These are phyloP conservation scores for Balamuthia mandrillaris DNA, from an alignment of 208 protist genomes.

Conservation along the genomic window DNA sequence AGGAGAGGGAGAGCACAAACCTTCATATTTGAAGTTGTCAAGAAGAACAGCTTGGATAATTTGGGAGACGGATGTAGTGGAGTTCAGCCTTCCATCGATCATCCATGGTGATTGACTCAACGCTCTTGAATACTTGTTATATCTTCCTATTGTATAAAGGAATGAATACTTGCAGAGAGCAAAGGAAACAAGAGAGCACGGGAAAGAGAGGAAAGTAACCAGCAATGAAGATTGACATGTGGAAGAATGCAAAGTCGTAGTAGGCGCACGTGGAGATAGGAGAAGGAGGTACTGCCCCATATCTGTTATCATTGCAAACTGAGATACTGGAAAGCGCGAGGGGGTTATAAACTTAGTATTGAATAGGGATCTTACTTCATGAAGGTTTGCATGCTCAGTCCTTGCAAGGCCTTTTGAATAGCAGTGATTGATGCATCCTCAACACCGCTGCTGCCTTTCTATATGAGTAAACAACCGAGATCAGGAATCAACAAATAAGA, in stretches of 20 bases:
- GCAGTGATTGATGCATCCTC: not conserved
- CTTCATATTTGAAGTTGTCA: no score
- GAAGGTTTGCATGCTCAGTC: not conserved
- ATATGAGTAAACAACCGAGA: no score
- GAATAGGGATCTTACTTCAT: not conserved
- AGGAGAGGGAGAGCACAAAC: no score
- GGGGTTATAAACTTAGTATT: not conserved
- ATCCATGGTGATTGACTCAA: constrained; percentile 29
- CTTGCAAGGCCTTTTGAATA: not conserved
- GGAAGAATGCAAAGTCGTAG: not conserved
- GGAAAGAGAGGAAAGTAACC: not conserved
- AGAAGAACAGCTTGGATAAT: no score
- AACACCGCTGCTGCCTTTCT: not conserved
- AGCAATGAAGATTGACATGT: not conserved
- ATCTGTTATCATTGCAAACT: not conserved
- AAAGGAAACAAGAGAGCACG: no score
- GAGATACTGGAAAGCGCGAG: not conserved
- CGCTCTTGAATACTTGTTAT: constrained; percentile 21
- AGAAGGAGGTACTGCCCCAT: not conserved
- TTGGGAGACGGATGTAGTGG: not conserved
- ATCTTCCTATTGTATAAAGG: not conserved
- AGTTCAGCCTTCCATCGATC: not conserved
- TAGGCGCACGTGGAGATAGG: not conserved
- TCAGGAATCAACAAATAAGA: no score
- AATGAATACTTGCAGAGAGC: not conserved